These are phyloP conservation scores for Baorangia bicolor DNA, from an alignment of 768 basidiomycete species.

Conservation along the genomic window DNA sequence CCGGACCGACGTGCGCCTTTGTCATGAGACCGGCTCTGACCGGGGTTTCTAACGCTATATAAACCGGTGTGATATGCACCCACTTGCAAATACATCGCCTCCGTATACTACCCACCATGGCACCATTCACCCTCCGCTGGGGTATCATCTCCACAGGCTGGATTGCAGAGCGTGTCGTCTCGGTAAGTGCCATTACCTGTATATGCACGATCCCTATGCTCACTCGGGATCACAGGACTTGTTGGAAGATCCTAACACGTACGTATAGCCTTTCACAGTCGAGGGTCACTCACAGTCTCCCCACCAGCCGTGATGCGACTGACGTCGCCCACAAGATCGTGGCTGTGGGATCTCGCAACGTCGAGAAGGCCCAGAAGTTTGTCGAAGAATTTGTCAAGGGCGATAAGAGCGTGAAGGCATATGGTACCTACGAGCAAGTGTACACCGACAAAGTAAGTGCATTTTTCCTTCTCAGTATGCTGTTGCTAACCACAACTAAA, in stretches of 20 bases:
- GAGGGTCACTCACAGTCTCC: not conserved
- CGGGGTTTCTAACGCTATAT: not conserved
- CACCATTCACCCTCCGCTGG: not conserved
- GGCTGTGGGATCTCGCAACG: not conserved
- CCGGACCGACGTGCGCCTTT: not conserved
- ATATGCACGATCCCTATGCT: not conserved
- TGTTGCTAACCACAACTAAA: not conserved
- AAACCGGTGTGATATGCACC: not conserved
- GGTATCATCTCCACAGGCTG: not conserved
- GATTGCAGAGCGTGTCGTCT: conserved; percentile 12
- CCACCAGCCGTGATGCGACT: not conserved
- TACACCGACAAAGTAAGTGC: not conserved
- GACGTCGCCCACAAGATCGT: not conserved
- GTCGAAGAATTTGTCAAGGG: not conserved
- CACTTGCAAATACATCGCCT: not conserved
- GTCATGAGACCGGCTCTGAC: not conserved
- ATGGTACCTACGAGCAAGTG: not conserved
- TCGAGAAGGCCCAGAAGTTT: not conserved
- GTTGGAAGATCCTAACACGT: not conserved
- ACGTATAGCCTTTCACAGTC: not conserved
- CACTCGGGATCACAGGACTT: not conserved
- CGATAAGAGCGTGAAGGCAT: not conserved
- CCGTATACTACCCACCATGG: not conserved
- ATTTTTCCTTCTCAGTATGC: not conserved
- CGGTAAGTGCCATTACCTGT: conserved; percentile 27